Conservation (phyloP, 2,329 filamentous ascomycete genomes). For the Emydomyces testavorans region DNA sequence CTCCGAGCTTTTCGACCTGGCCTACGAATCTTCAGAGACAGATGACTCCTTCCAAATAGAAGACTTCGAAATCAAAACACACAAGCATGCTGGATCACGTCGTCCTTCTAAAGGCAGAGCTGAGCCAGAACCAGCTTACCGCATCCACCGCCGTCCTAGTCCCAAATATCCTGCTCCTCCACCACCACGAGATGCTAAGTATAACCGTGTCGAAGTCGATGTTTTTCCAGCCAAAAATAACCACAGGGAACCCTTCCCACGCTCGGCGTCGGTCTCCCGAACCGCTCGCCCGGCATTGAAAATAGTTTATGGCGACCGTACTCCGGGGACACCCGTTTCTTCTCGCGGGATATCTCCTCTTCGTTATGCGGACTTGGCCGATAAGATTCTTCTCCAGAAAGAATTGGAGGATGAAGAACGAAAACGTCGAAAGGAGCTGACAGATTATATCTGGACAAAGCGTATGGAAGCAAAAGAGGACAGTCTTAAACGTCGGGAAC, state of each 20-base stretch:
- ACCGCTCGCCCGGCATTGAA: conserved; percentile 1
- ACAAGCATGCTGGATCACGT: conserved; percentile 6
- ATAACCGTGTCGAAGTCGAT: conserved; percentile 19
- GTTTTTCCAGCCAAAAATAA: conserved; percentile 21
- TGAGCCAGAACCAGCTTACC: conserved; percentile 17
- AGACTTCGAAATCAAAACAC: conserved; percentile 15
- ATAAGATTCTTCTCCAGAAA: conserved; percentile 8
- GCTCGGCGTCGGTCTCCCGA: conserved; percentile 11
- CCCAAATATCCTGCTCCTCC: conserved; percentile 9
- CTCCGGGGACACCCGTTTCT: background rate
- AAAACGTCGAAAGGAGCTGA: conserved; percentile 11
- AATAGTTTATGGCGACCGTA: background rate
- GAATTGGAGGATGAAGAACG: conserved; percentile 10
- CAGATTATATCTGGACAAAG: conserved; percentile 11
- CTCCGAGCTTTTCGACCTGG: conserved; percentile 22
- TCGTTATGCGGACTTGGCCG: background rate
- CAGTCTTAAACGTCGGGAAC: conserved; percentile 5
- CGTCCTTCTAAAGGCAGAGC: conserved; percentile 17
- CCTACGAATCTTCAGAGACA: conserved; percentile 22
- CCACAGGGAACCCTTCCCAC: conserved; percentile 1
- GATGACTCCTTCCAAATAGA: conserved; percentile 20
- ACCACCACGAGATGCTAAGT: conserved; percentile 9
- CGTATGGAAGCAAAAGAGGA: conserved; percentile 10
- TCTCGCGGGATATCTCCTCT: background rate
- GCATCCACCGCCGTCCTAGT: conserved; percentile 22